A percentile compares a stretch with the other conserved stretches of the same genome.
These are phyloP conservation scores for Malassezia cuniculi DNA, from an alignment of 1,284 basidiomycete species.

Conservation along the genomic window DNA sequence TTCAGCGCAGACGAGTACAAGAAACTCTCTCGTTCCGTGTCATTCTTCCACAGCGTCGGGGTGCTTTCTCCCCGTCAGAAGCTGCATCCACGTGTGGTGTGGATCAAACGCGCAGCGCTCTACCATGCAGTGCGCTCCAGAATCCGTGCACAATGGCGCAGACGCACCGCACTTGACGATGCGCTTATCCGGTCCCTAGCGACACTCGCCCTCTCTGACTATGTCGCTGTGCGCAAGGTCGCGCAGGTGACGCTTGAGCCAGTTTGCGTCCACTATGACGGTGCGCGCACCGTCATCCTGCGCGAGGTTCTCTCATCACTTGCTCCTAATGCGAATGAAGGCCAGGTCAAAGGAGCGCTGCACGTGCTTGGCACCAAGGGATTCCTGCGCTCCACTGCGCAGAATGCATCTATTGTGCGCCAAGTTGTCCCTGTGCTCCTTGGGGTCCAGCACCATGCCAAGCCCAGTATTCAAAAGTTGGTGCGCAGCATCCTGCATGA, in stretches of 20 bases:
- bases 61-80: slow-evolving; percentile 61
- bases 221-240: slow-evolving; percentile 50
- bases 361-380: slow-evolving; percentile 73
- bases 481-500: slow-evolving; percentile 63
- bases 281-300: slow-evolving; percentile 62
- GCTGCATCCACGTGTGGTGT: slow-evolving; percentile 60
- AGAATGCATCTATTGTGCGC: slow-evolving; percentile 55
- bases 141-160: slow-evolving; percentile 67
- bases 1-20: slow-evolving; percentile 43
- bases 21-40: slow-evolving; percentile 23
- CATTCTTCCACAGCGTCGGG: slow-evolving; percentile 34
- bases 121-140: slow-evolving; percentile 54
- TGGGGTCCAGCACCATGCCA: slow-evolving; percentile 78
- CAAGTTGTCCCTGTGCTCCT: slow-evolving; percentile 61
- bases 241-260: slow-evolving; percentile 61
- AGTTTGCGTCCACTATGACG: slow-evolving; percentile 64
- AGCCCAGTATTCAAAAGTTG: slow-evolving; percentile 78
- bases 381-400: slow-evolving; percentile 47
- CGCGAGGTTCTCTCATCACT: slow-evolving; percentile 60
- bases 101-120: slow-evolving; percentile 62
- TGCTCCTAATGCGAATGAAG: slow-evolving; percentile 53
- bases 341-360: slow-evolving; percentile 87
- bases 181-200: slow-evolving; percentile 62
- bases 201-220: slow-evolving; percentile 58
- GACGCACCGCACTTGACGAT: slow-evolving; percentile 68